Base-by-base conservation (phyloP, 2,329 filamentous ascomycete species). In the Paecilomyces dactylethromorphus region DNA sequence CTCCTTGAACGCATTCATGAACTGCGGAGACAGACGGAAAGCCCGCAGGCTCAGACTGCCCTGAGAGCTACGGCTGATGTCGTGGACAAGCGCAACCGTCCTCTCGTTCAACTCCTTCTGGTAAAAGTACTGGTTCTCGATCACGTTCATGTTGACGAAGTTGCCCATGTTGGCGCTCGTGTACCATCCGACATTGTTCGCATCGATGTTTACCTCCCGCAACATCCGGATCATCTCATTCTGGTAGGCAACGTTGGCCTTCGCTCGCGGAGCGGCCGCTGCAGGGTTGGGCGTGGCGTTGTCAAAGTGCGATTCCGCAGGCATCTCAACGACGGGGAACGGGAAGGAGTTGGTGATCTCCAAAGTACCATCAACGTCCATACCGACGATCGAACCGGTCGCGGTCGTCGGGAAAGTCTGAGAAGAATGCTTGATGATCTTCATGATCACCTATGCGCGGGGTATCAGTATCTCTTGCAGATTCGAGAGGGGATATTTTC, bases 81-180 rank as follows among this genome's bases (percentile, higher is more conserved):
- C 94, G 78, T 97, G 92, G 39, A 99, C 91, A 58, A 99, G 83
- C 54, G 91, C 91, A 52, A 97, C 86, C 6, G 90, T 92, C 76
- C 85, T 83, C 78, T 94, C 91, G 75, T 96, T 96, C 69, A 85
- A 73, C 68, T 95, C 91, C 77, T 91, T 94, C 82, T 99, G 94
- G 82, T 96, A 97, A 81, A 92, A 90, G 79, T 87, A 92, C 78
- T 97, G 92, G 82, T 97, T 99, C 84, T 99, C 94, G 77, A 99
- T 90, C 73, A 96, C 92, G 81, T 89, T 90, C 73, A 89, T 77
- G 82, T 92, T 97, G 82, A 97, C 84, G 69, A 97, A 97, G 83
- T 96, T 97, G 77, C 94, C 94, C 90, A 99, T 95, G 76, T 92
- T 96, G 64, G 92, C 91, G 80, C 92, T 97, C 60, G 92, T 97